Percentiles rank a stretch among this genome's conserved stretches.
Evolutionary conservation across 768 basidiomycete species (phyloP).

Genomic region (Suillus alpinus): DNA sequence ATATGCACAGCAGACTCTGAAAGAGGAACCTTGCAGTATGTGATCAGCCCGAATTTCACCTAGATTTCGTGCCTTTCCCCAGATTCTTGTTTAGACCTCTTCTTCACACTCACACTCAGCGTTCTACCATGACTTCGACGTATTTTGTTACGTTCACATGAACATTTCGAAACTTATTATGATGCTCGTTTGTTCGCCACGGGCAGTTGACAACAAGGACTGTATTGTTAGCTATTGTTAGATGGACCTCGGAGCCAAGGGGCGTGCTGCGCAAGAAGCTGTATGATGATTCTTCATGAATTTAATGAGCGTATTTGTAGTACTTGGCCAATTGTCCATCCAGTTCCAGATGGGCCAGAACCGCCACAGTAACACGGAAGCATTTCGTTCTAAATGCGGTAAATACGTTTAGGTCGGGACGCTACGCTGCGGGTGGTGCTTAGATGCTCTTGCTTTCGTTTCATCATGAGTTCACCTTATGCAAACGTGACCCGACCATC

Average conservation of each 20-base stretch:
- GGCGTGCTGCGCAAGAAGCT: background rate
- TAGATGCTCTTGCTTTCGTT: slow-evolving; percentile 7
- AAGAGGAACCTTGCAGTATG: background rate
- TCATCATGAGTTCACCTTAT: slow-evolving; percentile 13
- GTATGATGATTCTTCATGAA: background rate
- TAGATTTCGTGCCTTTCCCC: background rate
- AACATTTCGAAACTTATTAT: background rate
- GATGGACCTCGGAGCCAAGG: background rate
- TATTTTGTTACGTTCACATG: background rate
- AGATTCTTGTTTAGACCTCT: background rate
- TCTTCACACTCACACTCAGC: background rate
- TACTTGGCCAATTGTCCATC: background rate
- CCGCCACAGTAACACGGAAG: slow-evolving; percentile 4
- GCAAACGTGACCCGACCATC: slow-evolving; percentile 3
- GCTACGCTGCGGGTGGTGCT: slow-evolving; percentile 1
- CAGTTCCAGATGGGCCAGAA: background rate
- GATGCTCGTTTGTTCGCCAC: background rate
- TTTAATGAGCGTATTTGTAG: background rate
- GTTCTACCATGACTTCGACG: background rate
- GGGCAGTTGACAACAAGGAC: background rate
- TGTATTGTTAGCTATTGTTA: slow-evolving; percentile 1
- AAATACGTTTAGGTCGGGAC: slow-evolving; percentile 9
- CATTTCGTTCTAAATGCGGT: slow-evolving; percentile 4
- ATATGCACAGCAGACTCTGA: background rate
- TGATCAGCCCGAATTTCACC: background rate